Base-by-base conservation (phyloP, 2,329 filamentous ascomycete genomes). In the Xylaria sp. region DNA sequence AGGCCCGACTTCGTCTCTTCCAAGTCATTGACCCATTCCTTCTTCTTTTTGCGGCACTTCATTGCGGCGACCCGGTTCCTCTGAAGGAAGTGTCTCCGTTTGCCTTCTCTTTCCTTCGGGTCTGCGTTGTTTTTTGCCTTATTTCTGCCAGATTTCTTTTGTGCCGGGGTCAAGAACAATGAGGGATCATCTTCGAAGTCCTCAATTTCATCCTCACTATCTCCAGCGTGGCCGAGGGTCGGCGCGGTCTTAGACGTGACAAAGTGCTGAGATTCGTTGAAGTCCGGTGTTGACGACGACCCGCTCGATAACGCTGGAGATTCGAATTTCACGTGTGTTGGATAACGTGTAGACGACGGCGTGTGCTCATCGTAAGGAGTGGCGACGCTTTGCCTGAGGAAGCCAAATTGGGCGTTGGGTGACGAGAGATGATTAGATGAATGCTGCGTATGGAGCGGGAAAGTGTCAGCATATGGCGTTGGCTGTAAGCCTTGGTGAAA, bases 61-160 rank as follows among this genome's bases (percentile, higher is more conserved):
- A 89, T 91, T 1, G 92, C 91, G 0, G 92, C 91, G 2, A 91
- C 82, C 10, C 91, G 86, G 78, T 94, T 94, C 69, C 91, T 87
- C 79, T 92, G 89, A 0, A 93, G 83, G 73, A 89, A 90, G 70
- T 85, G 86, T 69, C 82, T 84, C 33, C 88, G 83, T 73, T 86
- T 88, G 8, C 76, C 76, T 1, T 80, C 78, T 10, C 84, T 81
- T 3, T 73, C 77, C 0, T 70, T 73, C 31, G 63, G 60, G 13
- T 66, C 52, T 12, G 3, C 20, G 62, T 77, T 67, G 60, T 67
- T 72, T 36, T 67, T 74, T 6, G 69, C 70, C 59, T 66, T 80
- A 31, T 74, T 74, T 48, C 78, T 68, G 33, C 64, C 62, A 15
- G 49, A n/a, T 28, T 52, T 71, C 36, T 69, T 74, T 63, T 60